Evolutionary conservation across 306 rosid genomes (phyloP).

Genomic region (Dalbergia cochinchinensis): DNA sequence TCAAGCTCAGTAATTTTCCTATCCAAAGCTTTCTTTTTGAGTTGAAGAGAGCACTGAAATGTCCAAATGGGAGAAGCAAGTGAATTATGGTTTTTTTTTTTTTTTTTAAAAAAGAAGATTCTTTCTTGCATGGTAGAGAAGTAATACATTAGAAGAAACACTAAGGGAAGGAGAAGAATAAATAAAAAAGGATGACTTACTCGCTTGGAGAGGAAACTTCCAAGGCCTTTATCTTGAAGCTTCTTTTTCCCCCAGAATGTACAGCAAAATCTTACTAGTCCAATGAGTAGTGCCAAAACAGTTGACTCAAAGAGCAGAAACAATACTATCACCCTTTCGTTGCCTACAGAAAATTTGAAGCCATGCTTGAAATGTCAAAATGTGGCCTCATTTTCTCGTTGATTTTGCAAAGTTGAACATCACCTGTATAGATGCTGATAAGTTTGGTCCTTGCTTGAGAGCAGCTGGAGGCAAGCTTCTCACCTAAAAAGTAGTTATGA

Average conservation of each 20-base stretch:
- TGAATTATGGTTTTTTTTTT: constrained; percentile 22
- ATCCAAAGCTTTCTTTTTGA: constrained; percentile 69
- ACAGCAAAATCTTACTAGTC: constrained; percentile 70
- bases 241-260: constrained; percentile 82
- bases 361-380: constrained; percentile 9
- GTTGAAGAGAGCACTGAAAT: constrained; percentile 67
- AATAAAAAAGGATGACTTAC: constrained; percentile 52
- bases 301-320: constrained; percentile 70
- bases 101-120: neutral
- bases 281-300: constrained; percentile 57
- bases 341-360: constrained; percentile 55
- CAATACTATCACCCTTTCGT: constrained; percentile 63
- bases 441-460: constrained; percentile 70
- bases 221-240: constrained; percentile 68
- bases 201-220: constrained; percentile 71
- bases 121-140: neutral
- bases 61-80: neutral
- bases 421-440: constrained; percentile 76
- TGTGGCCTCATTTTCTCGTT: neutral
- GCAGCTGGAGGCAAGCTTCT: constrained; percentile 75
- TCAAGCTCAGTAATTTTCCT: constrained; percentile 65
- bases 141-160: neutral
- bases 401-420: constrained; percentile 28
- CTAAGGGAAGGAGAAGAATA: neutral
- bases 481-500: constrained; percentile 50